Evolutionary conservation across 495 filamentous ascomycete genomes (phyloP).

Genomic region (Lepraria neglecta): DNA sequence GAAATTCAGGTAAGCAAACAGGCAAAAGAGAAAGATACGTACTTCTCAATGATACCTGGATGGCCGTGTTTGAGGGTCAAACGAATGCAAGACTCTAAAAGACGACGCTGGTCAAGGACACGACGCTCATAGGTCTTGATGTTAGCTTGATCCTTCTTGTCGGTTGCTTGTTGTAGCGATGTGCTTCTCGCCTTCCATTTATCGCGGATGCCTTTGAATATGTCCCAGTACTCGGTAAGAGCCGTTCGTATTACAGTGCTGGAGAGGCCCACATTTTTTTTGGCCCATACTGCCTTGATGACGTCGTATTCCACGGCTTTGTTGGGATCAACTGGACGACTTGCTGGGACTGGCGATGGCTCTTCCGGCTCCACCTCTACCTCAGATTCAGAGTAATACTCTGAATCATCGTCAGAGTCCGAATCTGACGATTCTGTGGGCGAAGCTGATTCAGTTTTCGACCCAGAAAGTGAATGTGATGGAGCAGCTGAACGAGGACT

Average conservation of each 20-base stretch:
- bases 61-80: slow-evolving; percentile 57
- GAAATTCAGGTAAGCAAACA: neutral
- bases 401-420: slow-evolving; percentile 47
- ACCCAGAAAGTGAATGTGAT: slow-evolving; percentile 10
- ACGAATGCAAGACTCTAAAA: slow-evolving; percentile 54
- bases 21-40: slow-evolving; percentile 35
- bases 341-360: slow-evolving; percentile 46
- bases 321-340: slow-evolving; percentile 45
- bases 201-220: slow-evolving; percentile 57
- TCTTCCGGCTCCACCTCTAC: slow-evolving; percentile 44
- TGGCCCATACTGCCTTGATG: slow-evolving; percentile 59
- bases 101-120: slow-evolving; percentile 51
- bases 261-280: slow-evolving; percentile 38
- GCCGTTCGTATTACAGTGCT: slow-evolving; percentile 33
- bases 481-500: slow-evolving; percentile 20
- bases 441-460: slow-evolving; percentile 19
- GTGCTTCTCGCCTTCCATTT: slow-evolving; percentile 55
- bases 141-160: slow-evolving; percentile 39
- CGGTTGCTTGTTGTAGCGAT: slow-evolving; percentile 52
- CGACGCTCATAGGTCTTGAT: slow-evolving; percentile 40
- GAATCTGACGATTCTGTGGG: slow-evolving; percentile 30
- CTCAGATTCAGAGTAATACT: slow-evolving; percentile 42
- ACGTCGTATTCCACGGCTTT: slow-evolving; percentile 57
- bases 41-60: slow-evolving; percentile 58
- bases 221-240: slow-evolving; percentile 53